Evolutionary conservation across 345 rosid genomes (phyloP), one percentile per base, ranked within the genome.

Genomic region (Aurinia saxatilis): DNA sequence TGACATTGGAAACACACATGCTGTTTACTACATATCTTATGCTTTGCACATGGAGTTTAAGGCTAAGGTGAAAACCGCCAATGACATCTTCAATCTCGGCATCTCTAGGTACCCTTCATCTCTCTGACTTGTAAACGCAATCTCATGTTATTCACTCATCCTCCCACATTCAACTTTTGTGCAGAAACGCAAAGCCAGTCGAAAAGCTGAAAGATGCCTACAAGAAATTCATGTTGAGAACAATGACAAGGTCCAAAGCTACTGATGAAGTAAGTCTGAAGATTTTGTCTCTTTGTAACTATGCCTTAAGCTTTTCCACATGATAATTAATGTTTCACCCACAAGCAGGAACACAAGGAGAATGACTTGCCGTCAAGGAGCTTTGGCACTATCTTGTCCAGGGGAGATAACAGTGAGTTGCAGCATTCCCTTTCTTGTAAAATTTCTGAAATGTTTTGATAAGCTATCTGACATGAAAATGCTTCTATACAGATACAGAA

Each of bases 41-140:
- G 97, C 84, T 19, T 73, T 73, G 78, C 87, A 81, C 35, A 71
- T 90, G 91, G 99, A 93, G 65, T 82, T 81, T 62, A 82, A 81
- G 76, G 55, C 76, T 10, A 93, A 90, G 77, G 77, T 78, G 56
- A 93, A 80, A 82, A 76, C 75, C 14, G 88, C 97, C 0, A 85
- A 93, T 68, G 96, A 89, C 51, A 78, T 85, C 39, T 77, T 93
- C 59, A 84, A 66, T 71, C 82, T 79, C 5, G 96, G 96, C 17
- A 72, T 89, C 56, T 75, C 90, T 18, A 85, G 95, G 97, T 81
- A 62, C 68, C 31, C 33, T 46, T 49, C 36, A 15, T 35, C 7
- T 36, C 5, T 27, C 31, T 27, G 31, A 27, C 31, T 27, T 27
- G 6, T 27, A 3, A 27, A 4, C 6, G 0, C 6, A 2, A 5